phyloP scores from a whole-genome alignment of 2,329 filamentous ascomycete genomes.

The Mariannaea elegans region DNA sequence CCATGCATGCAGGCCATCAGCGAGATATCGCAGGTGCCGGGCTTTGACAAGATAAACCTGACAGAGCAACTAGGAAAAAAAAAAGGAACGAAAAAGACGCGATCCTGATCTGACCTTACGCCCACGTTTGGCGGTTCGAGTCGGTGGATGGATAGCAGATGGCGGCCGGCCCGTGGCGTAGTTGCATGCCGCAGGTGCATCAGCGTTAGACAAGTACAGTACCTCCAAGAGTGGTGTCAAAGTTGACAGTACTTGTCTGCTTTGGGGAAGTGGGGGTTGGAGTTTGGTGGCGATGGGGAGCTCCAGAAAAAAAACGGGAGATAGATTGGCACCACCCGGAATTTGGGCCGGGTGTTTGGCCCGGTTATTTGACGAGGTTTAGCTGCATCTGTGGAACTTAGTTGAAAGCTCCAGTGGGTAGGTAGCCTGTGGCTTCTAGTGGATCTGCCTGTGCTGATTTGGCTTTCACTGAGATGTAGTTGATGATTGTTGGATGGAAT shows the following conservation, averaged over 20 bases:
- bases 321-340: constrained; percentile 23
- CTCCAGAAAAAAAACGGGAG: not conserved
- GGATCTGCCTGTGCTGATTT: too few relatives aligned
- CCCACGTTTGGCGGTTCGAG: constrained; percentile 33
- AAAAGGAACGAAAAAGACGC: not conserved
- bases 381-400: constrained; percentile 1
- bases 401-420: too few relatives aligned
- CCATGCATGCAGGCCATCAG: constrained; percentile 24
- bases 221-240: constrained; percentile 11
- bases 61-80: not conserved
- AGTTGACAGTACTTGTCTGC: not conserved
- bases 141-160: constrained; percentile 34
- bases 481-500: too few relatives aligned
- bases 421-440: not conserved
- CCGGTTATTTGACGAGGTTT: not conserved
- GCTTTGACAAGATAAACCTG: not conserved
- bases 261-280: constrained; percentile 15
- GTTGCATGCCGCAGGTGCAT: constrained; percentile 12
- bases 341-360: constrained; percentile 15
- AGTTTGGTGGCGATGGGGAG: constrained; percentile 3
- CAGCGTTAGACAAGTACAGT: not conserved
- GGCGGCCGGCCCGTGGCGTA: constrained; percentile 15
- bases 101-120: constrained; percentile 26
- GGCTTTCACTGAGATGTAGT: too few relatives aligned
- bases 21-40: constrained; percentile 1